Conservation (phyloP, 495 filamentous ascomycete genomes). For the Talaromyces adpressus region DNA sequence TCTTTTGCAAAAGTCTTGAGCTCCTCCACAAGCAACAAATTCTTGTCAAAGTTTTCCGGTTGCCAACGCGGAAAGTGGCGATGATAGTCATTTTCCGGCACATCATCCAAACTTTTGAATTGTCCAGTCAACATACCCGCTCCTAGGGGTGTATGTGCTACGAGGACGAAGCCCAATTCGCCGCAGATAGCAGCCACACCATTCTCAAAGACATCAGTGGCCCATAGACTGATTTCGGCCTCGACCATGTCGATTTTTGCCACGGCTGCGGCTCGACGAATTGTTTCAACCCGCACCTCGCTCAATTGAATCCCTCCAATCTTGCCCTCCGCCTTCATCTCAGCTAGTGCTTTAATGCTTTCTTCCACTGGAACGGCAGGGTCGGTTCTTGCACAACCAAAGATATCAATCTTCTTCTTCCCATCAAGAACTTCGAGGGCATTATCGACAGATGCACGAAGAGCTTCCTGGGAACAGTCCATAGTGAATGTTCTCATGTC, state of each 20-base stretch:
- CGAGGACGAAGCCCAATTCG: conserved; percentile 52
- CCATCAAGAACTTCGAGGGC: conserved; percentile 50
- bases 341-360: conserved; percentile 35
- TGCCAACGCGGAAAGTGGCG: conserved; percentile 53
- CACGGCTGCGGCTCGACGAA: conserved; percentile 54
- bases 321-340: conserved; percentile 37
- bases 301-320: conserved; percentile 54
- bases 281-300: conserved; percentile 56
- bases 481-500: conserved; percentile 19
- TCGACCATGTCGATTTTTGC: conserved; percentile 58
- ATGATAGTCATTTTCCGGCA: conserved; percentile 42
- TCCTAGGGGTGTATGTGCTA: conserved; percentile 51
- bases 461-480: conserved; percentile 43
- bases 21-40: conserved; percentile 54
- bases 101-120: conserved; percentile 49
- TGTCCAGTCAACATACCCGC: conserved; percentile 46
- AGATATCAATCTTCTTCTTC: conserved; percentile 68
- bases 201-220: conserved; percentile 52
- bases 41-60: conserved; percentile 57
- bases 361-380: conserved; percentile 46
- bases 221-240: conserved; percentile 60
- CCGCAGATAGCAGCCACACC: conserved; percentile 57
- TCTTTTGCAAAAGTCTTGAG: conserved; percentile 52
- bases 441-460: conserved; percentile 49
- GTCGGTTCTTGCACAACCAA: conserved; percentile 62